A percentile compares a stretch with the other conserved stretches of the same genome.
Conservation (phyloP, 805 yeast species). For the Kodamaea jinghongensis region DNA sequence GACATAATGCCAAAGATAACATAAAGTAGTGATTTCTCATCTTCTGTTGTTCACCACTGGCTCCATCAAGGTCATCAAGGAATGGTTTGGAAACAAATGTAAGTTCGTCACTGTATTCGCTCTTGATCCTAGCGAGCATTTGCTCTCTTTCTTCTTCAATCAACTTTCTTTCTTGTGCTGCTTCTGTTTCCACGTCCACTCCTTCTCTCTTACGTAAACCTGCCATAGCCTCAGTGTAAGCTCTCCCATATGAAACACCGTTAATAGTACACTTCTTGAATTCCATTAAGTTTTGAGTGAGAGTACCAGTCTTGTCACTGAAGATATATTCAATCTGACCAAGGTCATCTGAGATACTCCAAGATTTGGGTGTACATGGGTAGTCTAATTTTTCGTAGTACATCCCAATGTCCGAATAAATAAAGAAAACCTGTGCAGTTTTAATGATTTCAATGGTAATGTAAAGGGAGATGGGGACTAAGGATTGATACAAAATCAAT, state of each 20-base stretch:
- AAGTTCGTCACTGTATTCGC: conserved; percentile 58
- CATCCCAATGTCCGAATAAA: conserved; percentile 66
- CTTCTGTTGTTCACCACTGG: conserved; percentile 50
- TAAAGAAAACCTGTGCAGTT: conserved; percentile 72
- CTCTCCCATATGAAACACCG: conserved; percentile 66
- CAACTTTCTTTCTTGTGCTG: conserved; percentile 35
- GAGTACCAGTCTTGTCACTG: conserved; percentile 81
- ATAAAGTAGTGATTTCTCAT: conserved; percentile 68
- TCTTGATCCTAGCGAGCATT: conserved; percentile 49
- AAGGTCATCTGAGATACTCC: conserved; percentile 81
- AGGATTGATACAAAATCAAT: conserved; percentile 68
- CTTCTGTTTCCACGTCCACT: conserved; percentile 52
- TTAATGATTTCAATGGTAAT: conserved; percentile 78
- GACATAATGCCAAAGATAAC: conserved; percentile 75
- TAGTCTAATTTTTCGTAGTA: conserved; percentile 67
- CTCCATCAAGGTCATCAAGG: conserved; percentile 59
- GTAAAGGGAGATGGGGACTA: conserved; percentile 78
- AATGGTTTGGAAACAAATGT: conserved; percentile 69
- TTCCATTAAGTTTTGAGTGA: conserved; percentile 82
- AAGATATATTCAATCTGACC: conserved; percentile 82
- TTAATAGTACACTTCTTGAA: conserved; percentile 72
- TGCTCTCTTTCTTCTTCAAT: conserved; percentile 42
- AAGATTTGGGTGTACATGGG: conserved; percentile 77
- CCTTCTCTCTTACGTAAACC: conserved; percentile 70
- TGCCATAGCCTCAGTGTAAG: conserved; percentile 75